These are phyloP conservation scores for Colletotrichum cereale DNA, from an alignment of 2,329 filamentous ascomycete genomes.

Conservation along the genomic window DNA sequence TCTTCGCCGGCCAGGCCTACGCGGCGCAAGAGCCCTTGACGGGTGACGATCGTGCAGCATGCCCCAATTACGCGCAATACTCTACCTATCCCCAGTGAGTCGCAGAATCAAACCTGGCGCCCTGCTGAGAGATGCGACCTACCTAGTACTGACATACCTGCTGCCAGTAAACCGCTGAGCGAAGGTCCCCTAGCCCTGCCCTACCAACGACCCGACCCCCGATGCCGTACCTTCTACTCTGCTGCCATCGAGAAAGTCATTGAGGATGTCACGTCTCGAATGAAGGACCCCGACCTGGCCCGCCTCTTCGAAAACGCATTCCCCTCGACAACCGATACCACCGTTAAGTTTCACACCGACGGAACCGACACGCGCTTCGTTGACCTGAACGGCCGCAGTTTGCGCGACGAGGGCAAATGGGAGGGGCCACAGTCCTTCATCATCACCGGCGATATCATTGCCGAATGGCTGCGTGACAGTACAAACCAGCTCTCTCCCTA, in stretches of 20 bases:
- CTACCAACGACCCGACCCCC: constrained; percentile 83
- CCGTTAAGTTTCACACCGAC: constrained; percentile 86
- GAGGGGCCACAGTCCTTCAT: constrained; percentile 90
- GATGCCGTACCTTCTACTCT: constrained; percentile 92
- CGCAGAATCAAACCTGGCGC: background rate
- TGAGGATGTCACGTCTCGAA: constrained; percentile 79
- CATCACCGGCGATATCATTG: constrained; percentile 92
- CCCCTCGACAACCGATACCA: constrained; percentile 91
- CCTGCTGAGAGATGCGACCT: background rate
- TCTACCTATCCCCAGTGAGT: constrained; percentile 55
- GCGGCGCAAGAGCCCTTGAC: constrained; percentile 37
- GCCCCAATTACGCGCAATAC: constrained; percentile 57
- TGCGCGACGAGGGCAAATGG: constrained; percentile 74
- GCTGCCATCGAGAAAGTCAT: constrained; percentile 91
- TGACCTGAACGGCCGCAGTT: constrained; percentile 43
- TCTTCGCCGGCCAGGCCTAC: constrained; percentile 39
- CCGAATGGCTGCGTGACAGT: constrained; percentile 92
- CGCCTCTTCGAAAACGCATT: constrained; percentile 96
- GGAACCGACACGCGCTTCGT: constrained; percentile 56
- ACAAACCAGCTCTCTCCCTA: constrained; percentile 96
- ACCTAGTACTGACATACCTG: constrained; percentile 25
- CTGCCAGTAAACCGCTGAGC: constrained; percentile 78
- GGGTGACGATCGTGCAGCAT: constrained; percentile 47
- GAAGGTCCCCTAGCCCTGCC: constrained; percentile 83
- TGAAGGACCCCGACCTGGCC: constrained; percentile 89